Percentiles rank a stretch among this genome's conserved stretches.
These are phyloP conservation scores for Neonectria ditissima DNA, from an alignment of 2,329 filamentous ascomycete genomes.

Conservation along the genomic window DNA sequence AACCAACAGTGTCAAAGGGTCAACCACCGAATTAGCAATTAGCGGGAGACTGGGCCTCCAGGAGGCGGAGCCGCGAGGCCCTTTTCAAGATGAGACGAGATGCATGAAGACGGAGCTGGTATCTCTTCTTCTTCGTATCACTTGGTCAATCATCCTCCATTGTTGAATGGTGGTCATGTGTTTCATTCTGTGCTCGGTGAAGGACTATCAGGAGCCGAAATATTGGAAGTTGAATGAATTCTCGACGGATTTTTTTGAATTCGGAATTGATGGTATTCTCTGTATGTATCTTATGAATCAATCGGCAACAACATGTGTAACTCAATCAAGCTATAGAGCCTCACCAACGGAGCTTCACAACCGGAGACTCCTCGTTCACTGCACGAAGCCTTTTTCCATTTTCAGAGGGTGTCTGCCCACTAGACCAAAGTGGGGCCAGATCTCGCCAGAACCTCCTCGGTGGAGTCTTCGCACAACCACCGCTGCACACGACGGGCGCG, in stretches of 20 bases:
- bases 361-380: no score
- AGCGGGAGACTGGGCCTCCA: background rate
- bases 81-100: slow-evolving; percentile 23
- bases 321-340: no score
- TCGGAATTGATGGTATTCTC: no score
- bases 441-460: slow-evolving; percentile 9
- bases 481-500: background rate
- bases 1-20: background rate
- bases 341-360: no score
- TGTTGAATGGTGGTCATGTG: background rate
- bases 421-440: background rate
- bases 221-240: background rate
- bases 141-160: background rate
- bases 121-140: background rate
- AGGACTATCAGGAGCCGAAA: background rate
- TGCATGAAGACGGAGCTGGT: slow-evolving; percentile 11
- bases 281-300: background rate
- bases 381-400: no score
- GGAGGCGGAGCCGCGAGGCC: background rate
- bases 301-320: no score
- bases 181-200: slow-evolving; percentile 8
- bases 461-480: slow-evolving; percentile 5
- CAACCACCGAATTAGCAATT: background rate
- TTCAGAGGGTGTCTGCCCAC: background rate
- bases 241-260: background rate